Evolutionary conservation across 805 yeast genomes (phyloP).

Genomic region (Grigorovia yakushimaensis): DNA sequence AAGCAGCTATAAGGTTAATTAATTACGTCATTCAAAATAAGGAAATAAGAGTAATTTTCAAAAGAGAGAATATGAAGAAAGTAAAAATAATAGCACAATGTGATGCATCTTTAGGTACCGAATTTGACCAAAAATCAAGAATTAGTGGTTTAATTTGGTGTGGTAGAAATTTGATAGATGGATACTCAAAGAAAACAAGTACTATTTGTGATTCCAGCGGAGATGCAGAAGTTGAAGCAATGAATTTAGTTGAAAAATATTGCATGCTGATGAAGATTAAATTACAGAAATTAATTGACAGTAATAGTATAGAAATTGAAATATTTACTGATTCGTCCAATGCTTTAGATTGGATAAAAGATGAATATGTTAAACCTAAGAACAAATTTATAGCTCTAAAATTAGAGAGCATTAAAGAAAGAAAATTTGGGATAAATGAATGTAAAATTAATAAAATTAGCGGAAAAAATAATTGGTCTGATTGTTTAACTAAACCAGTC

Average conservation of each 20-base stretch:
- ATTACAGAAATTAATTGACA: neutral
- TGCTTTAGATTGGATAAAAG: neutral
- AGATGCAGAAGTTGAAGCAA: slow-evolving; percentile 1
- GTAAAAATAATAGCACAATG: neutral
- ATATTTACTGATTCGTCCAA: neutral
- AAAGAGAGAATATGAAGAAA: neutral
- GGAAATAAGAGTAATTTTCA: neutral
- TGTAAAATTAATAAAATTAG: neutral
- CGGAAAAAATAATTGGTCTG: slow-evolving; percentile 1
- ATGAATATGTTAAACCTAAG: neutral
- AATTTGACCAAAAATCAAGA: slow-evolving; percentile 1
- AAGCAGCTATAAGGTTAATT: neutral
- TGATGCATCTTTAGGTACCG: slow-evolving; percentile 1
- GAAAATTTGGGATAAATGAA: neutral
- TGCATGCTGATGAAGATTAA: neutral
- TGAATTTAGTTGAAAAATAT: neutral
- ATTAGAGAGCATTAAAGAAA: slow-evolving; percentile 1
- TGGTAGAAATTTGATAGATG: neutral
- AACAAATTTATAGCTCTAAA: neutral
- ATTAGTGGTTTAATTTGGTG: neutral
- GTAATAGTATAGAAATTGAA: too few species aligned
- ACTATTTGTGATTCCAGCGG: neutral
- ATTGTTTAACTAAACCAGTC: slow-evolving; percentile 1
- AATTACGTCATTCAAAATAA: neutral
- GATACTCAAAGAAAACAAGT: neutral